Evolutionary conservation across 352 stramenopile genomes (phyloP), one percentile per base, ranked within the genome.

Genomic region (Phytophthora tentaculata): DNA sequence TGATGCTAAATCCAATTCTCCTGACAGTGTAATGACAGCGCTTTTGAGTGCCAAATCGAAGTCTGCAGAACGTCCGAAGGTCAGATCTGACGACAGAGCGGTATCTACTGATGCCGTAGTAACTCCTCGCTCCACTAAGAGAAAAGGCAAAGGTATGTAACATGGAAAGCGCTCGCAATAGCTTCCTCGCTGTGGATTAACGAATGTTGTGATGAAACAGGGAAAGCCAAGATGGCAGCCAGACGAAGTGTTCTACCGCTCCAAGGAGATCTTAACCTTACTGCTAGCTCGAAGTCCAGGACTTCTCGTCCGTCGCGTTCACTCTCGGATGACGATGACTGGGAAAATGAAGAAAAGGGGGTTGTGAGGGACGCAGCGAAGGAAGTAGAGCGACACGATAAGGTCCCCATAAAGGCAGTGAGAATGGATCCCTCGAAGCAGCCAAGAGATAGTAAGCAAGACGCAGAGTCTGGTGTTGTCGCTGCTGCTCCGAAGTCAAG

Each of bases 281-380:
- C 17, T 56, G 50, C 51, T 22, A 58, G 52, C 53, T 17, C 44
- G 10, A 71, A 71, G 4, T 12, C 13, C 5, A 63, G 24, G 28
- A 23, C 29, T 53, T 53, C n/a, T 28, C 37, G 22, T 19, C 43
- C 29, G 12, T 14, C 19, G 19, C 22, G 16, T 22, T 35, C 26
- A 50, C 17, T 58, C 3, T 41, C 47, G 8, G 56, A 56, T 57
- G 47, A 67, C 14, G 29, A 64, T 19, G 52, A 64, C 48, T 57
- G 26, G 26, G 59, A 73, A 54, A 24, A 61, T 44, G 58, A 73
- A 69, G 51, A 73, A 64, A 73, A 69, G 10, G 52, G 24, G 43
- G 44, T 69, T 44, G 28, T 58, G 8, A 51, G 28, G 29, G 19
- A 59, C 23, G 49, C 6, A 22, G 35, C n/a, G 51, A 53, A 59